Percentiles rank a stretch among this genome's conserved stretches.
phyloP scores from a whole-genome alignment of 2,329 filamentous ascomycete genomes.

The Colletotrichum shisoi region DNA sequence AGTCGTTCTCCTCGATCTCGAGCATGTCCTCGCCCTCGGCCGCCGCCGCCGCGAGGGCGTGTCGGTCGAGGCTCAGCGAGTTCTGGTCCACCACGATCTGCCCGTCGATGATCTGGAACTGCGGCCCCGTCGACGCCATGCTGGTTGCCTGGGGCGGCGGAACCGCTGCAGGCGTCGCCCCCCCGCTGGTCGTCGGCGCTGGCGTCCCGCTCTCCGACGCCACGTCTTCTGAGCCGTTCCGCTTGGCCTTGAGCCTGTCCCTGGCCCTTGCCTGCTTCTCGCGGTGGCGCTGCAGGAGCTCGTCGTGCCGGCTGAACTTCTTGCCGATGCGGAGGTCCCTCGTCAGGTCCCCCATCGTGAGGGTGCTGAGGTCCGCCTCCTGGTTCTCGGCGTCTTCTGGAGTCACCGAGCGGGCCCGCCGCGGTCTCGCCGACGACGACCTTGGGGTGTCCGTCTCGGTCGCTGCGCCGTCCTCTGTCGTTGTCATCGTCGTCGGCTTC shows the following conservation, averaged over 20 bases:
- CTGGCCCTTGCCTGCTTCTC: constrained; percentile 51
- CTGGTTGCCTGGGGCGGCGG: constrained; percentile 41
- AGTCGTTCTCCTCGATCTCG: constrained; percentile 78
- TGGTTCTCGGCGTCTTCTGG: constrained; percentile 70
- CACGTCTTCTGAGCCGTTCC: constrained; percentile 39
- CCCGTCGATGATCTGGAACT: constrained; percentile 73
- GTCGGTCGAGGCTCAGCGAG: constrained; percentile 72
- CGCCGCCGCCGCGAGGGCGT: constrained; percentile 66
- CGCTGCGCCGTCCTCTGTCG: constrained; percentile 25
- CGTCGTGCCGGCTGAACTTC: constrained; percentile 76
- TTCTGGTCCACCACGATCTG: constrained; percentile 75
- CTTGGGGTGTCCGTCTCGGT: constrained; percentile 28
- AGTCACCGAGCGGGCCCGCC: constrained; percentile 59
- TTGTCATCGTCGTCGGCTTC: constrained; percentile 40
- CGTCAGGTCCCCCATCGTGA: constrained; percentile 77
- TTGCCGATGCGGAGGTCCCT: constrained; percentile 75
- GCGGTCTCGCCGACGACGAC: constrained; percentile 16
- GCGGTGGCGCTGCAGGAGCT: constrained; percentile 73
- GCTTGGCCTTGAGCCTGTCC: constrained; percentile 47
- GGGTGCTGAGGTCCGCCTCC: constrained; percentile 69
- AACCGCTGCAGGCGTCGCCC: constrained; percentile 39
- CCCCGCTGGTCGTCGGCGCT: constrained; percentile 10
- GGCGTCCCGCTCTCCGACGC: constrained; percentile 40
- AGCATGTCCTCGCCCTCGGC: constrained; percentile 62
- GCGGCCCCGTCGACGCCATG: constrained; percentile 52